Conservation (phyloP, 148 eudicot species). For the Fallopia convolvulus region DNA sequence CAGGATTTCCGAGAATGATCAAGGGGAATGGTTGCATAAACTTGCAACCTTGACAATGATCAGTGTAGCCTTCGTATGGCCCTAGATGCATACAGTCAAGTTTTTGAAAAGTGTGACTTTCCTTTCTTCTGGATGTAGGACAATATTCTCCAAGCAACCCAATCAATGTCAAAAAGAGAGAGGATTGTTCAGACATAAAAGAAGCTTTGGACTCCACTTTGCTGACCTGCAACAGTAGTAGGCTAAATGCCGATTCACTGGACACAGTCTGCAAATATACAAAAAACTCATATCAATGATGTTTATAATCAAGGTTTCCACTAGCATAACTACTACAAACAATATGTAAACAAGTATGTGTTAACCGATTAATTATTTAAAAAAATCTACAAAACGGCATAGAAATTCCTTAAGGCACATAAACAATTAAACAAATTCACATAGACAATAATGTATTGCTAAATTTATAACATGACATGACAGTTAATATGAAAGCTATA, state of each 20-base stretch:
- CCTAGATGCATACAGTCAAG: conserved; percentile 57
- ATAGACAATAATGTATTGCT: not conserved
- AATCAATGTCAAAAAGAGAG: conserved; percentile 48
- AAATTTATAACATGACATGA: not conserved
- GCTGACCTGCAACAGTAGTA: conserved; percentile 26
- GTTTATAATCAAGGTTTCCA: not conserved
- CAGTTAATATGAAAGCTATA: not conserved
- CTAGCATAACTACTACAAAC: not conserved
- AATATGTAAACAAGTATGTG: not conserved
- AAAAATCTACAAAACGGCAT: not conserved
- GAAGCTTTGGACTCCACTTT: conserved; percentile 60
- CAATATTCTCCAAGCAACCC: conserved; percentile 71
- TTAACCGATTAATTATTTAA: not conserved
- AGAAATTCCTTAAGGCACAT: not conserved
- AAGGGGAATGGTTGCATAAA: conserved; percentile 31
- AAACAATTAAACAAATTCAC: not conserved
- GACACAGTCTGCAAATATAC: not conserved
- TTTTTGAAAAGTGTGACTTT: conserved; percentile 19
- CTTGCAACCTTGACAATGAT: conserved; percentile 32
- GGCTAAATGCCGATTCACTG: conserved; percentile 38
- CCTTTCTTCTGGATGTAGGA: conserved; percentile 50
- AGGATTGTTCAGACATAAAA: conserved; percentile 77
- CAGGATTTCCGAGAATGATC: not conserved
- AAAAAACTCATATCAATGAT: not conserved
- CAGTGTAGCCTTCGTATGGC: conserved; percentile 27